A percentile compares a stretch with the other conserved stretches of the same genome.
These are phyloP conservation scores for Voacanga thouarsii DNA, from an alignment of 257 asterid species.

Conservation along the genomic window DNA sequence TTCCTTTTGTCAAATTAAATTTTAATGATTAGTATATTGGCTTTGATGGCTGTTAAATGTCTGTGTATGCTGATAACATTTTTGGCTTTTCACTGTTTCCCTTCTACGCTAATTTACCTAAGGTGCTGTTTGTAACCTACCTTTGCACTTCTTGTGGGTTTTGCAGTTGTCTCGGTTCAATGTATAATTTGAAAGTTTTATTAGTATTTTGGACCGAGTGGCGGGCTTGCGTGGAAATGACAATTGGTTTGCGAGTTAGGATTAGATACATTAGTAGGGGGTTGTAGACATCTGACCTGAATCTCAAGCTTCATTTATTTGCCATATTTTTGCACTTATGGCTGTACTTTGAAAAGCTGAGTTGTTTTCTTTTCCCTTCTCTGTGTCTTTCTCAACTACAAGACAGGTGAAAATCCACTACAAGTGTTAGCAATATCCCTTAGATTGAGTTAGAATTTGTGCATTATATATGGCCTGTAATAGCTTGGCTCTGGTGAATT, in stretches of 20 bases:
- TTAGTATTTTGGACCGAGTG: too few relatives aligned
- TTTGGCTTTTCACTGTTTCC: neutral
- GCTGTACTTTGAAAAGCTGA: neutral
- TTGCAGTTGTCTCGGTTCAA: too few relatives aligned
- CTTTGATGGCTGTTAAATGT: neutral
- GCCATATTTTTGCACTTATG: neutral
- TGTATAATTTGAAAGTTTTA: too few relatives aligned
- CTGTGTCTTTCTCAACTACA: neutral
- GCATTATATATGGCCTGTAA: neutral
- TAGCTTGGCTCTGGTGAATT: neutral
- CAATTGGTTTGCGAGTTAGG: too few relatives aligned
- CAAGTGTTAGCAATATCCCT: neutral
- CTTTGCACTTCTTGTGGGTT: neutral
- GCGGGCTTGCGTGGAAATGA: too few relatives aligned
- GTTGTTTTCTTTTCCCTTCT: neutral
- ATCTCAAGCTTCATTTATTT: neutral
- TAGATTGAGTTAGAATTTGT: neutral
- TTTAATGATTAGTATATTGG: neutral
- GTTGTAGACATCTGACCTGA: neutral
- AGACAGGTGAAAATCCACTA: neutral
- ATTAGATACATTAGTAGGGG: neutral
- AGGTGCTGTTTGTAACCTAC: too few relatives aligned
- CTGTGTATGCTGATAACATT: neutral
- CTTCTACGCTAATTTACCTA: neutral
- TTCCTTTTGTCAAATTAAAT: neutral